A percentile compares a stretch with the other conserved stretches of the same genome.
phyloP scores from a whole-genome alignment of 2,329 filamentous ascomycete species.

The Exophiala oligosperma region DNA sequence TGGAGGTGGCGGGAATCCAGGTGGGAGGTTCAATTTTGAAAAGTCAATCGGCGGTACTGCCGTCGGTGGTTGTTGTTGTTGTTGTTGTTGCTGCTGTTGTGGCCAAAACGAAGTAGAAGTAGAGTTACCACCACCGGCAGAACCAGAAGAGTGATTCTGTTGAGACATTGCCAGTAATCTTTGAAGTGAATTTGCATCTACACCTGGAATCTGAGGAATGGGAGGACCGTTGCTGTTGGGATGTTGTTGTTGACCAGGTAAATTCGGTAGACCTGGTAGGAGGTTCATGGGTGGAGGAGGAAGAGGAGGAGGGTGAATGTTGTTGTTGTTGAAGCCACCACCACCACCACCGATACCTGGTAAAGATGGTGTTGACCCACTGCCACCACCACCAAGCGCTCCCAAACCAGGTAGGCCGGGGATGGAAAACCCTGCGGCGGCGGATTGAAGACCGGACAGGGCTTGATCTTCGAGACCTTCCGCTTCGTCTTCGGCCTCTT shows the following conservation, averaged over 20 bases:
- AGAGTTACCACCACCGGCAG: too few relatives aligned
- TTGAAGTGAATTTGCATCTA: constrained; percentile 43
- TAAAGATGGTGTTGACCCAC: constrained; percentile 25
- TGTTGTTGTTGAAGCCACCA: neutral
- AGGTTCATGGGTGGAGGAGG: constrained; percentile 14
- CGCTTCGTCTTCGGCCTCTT: constrained; percentile 88
- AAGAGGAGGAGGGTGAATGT: neutral
- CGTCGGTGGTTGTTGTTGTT: constrained; percentile 34
- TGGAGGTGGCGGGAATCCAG: constrained; percentile 60
- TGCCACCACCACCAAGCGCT: constrained; percentile 6
- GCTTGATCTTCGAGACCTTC: constrained; percentile 91
- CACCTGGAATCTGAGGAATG: constrained; percentile 53
- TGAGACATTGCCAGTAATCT: constrained; percentile 31
- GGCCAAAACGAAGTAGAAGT: neutral
- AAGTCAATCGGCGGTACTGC: constrained; percentile 33
- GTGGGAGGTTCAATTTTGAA: constrained; percentile 33
- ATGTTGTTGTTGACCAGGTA: neutral
- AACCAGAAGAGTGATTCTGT: constrained; percentile 21
- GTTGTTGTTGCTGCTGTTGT: constrained; percentile 31
- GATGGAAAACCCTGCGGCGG: constrained; percentile 25
- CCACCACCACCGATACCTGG: neutral
- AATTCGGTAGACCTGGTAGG: constrained; percentile 28
- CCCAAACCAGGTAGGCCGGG: constrained; percentile 22
- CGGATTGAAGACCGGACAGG: constrained; percentile 29
- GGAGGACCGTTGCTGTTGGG: constrained; percentile 21